A percentile compares a stretch with the other conserved stretches of the same genome.
Evolutionary conservation across 176 grass and related monocot genomes (phyloP).

Genomic region (Oryza australiensis): DNA sequence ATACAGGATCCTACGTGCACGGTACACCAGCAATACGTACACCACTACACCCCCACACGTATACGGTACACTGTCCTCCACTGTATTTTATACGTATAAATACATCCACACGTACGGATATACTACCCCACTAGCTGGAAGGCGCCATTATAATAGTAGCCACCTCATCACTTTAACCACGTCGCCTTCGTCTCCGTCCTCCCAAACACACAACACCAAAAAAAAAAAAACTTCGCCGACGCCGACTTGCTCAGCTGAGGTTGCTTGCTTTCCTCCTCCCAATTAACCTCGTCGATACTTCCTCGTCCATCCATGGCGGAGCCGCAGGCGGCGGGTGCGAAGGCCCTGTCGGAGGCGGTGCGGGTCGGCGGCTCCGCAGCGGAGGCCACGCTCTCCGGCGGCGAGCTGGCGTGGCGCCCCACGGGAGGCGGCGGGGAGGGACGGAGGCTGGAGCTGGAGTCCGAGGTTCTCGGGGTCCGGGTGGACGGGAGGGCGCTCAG

Average conservation of each 20-base stretch:
- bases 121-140: not conserved
- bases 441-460: constrained; percentile 54
- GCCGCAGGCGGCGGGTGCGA: not conserved
- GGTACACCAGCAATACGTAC: not conserved
- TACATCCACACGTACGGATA: not conserved
- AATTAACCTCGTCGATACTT: not conserved
- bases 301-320: constrained; percentile 35
- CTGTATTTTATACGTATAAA: too few species aligned
- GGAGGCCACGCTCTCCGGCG: constrained; percentile 56
- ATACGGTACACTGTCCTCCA: not conserved
- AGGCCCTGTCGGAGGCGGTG: constrained; percentile 21
- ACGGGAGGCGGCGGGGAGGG: not conserved
- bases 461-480: constrained; percentile 62
- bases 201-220: not conserved
- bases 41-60: not conserved
- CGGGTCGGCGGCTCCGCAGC: constrained; percentile 43
- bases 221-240: constrained; percentile 8
- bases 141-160: constrained; percentile 41
- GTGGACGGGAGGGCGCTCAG: constrained; percentile 48
- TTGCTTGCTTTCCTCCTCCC: not conserved
- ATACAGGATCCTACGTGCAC: not conserved
- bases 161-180: not conserved
- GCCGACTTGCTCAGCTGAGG: not conserved
- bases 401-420: constrained; percentile 65
- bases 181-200: constrained; percentile 18